A percentile compares a stretch with the other conserved stretches of the same genome.
These are phyloP conservation scores for Byssothecium circinans DNA, from an alignment of 2,329 filamentous ascomycete species.

Conservation along the genomic window DNA sequence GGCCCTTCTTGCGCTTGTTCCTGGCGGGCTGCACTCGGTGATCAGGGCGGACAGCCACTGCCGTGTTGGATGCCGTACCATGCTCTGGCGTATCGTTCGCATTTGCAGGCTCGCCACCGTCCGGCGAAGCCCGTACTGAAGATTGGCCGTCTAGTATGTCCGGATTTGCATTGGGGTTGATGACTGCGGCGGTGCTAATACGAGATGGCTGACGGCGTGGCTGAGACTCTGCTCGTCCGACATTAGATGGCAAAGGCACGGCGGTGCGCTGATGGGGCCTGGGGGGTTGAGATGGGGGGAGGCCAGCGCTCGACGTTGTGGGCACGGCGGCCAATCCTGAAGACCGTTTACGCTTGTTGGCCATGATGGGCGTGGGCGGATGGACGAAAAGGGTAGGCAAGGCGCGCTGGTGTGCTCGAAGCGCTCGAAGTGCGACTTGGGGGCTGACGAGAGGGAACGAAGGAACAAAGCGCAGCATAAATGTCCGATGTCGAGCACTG, in stretches of 20 bases:
- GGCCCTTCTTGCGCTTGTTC: conserved; percentile 28
- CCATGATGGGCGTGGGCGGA: conserved; percentile 19
- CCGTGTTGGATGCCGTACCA: too few species aligned
- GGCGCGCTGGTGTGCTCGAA: conserved; percentile 19
- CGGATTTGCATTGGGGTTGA: conserved; percentile 40
- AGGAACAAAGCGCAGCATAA: conserved; percentile 34
- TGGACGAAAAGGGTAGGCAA: conserved; percentile 8
- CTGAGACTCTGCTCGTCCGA: conserved; percentile 24
- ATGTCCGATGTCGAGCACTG: conserved; percentile 17
- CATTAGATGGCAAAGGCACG: not conserved
- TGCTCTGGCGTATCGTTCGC: conserved; percentile 3
- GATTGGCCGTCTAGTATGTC: conserved; percentile 48
- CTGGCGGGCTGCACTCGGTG: conserved; percentile 17
- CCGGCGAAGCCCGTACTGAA: conserved; percentile 49
- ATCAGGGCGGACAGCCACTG: too few species aligned
- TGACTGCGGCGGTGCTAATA: conserved; percentile 19
- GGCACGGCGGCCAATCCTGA: conserved; percentile 21
- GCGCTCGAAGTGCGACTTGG: conserved; percentile 23
- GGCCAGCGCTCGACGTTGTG: conserved; percentile 3
- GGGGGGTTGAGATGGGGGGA: too few species aligned
- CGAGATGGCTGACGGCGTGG: conserved; percentile 28
- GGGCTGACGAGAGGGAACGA: conserved; percentile 8
- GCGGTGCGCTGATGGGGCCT: conserved; percentile 8
- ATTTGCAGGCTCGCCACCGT: conserved; percentile 28
- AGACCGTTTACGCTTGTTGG: conserved; percentile 36